Conservation (phyloP, 306 rosid genomes). For the Neltuma alba region DNA sequence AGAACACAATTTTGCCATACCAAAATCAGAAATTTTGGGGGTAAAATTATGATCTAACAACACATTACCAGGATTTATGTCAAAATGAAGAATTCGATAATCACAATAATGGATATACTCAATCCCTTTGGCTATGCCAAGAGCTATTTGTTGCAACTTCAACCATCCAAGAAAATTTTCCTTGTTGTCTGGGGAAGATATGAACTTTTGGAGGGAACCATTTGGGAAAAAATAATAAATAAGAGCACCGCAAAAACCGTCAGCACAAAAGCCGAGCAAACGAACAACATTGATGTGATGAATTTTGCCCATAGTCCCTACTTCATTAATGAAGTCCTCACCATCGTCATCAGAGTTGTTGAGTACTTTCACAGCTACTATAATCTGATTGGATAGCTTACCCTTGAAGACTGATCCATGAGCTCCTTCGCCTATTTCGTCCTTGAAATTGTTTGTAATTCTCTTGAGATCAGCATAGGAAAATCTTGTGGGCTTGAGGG, state of each 20-base stretch:
- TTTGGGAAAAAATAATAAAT: constrained; percentile 28
- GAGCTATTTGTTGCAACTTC: background rate
- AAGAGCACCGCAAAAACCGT: background rate
- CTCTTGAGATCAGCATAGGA: constrained; percentile 1
- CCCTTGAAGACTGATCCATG: constrained; percentile 20
- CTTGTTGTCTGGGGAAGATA: background rate
- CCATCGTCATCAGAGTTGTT: constrained; percentile 13
- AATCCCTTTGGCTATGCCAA: background rate
- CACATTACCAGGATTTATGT: background rate
- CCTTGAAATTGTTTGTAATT: background rate
- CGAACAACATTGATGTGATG: constrained; percentile 22
- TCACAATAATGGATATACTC: background rate
- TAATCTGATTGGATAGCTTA: background rate
- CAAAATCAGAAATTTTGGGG: background rate
- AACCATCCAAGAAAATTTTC: constrained; percentile 18
- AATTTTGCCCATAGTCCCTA: constrained; percentile 20
- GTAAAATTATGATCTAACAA: background rate
- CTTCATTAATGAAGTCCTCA: constrained; percentile 27
- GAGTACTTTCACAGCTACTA: constrained; percentile 12
- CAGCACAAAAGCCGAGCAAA: background rate
- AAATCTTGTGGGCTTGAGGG: background rate
- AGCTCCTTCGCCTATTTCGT: background rate
- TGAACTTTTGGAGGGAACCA: constrained; percentile 16
- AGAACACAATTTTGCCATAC: background rate
- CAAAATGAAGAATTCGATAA: background rate